Evolutionary conservation across 2,329 filamentous ascomycete species (phyloP).

Genomic region (Calonectria crousiana): DNA sequence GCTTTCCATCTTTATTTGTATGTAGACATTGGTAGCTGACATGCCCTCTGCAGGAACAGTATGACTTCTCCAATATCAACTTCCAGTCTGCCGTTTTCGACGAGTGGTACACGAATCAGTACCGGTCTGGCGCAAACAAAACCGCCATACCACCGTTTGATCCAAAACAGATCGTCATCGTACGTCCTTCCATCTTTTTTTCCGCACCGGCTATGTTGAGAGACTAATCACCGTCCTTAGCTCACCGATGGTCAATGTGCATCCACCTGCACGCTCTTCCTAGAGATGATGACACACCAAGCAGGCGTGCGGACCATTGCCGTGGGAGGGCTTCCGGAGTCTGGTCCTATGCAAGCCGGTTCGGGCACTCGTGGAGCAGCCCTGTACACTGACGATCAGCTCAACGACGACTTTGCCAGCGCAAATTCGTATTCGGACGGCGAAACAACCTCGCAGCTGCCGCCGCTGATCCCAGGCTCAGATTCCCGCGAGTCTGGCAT

Average conservation of each 20-base stretch:
- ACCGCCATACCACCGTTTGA: background rate
- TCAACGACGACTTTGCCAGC: background rate
- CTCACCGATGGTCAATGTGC: background rate
- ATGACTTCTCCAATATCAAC: background rate
- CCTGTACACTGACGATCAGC: background rate
- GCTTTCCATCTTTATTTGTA: background rate
- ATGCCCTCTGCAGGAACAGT: background rate
- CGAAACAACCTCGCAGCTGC: background rate
- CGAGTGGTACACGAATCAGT: background rate
- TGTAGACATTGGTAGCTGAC: background rate
- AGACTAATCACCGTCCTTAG: background rate
- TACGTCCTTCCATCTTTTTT: background rate
- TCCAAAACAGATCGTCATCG: background rate
- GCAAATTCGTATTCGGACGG: background rate
- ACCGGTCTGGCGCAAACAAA: background rate
- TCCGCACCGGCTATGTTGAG: too few species aligned
- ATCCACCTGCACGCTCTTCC: background rate
- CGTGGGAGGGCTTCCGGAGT: background rate
- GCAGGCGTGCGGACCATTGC: background rate
- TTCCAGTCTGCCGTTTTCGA: background rate
- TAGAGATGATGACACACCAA: background rate
- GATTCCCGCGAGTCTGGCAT: background rate
- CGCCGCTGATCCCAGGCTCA: background rate
- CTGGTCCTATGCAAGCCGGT: background rate
- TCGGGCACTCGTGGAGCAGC: background rate